Conservation (phyloP, 805 yeast genomes). For the Scheffersomyces ergatensis region DNA sequence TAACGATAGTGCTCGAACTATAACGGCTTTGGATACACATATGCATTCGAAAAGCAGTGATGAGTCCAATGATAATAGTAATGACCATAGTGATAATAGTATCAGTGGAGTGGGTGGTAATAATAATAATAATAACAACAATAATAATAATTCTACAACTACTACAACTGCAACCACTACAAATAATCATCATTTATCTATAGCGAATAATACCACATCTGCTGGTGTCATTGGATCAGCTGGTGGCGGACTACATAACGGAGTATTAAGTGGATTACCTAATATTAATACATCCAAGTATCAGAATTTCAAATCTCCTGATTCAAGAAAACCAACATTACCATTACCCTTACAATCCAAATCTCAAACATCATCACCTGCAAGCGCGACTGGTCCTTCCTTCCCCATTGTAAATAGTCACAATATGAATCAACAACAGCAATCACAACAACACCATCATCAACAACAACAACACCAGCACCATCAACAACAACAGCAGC, state of each 20-base stretch:
- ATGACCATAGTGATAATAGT: constrained; percentile 1
- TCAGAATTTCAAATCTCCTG: constrained; percentile 27
- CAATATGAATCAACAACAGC: not conserved
- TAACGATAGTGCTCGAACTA: constrained; percentile 41
- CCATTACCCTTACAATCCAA: constrained; percentile 33
- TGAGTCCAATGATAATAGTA: constrained; percentile 7
- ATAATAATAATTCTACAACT: not conserved
- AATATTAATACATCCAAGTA: constrained; percentile 10
- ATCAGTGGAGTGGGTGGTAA: too few relatives aligned
- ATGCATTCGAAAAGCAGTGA: constrained; percentile 2
- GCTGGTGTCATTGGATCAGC: not conserved
- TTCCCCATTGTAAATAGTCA: constrained; percentile 17
- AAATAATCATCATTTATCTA: not conserved
- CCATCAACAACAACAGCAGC: not conserved
- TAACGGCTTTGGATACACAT: constrained; percentile 39
- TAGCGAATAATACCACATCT: not conserved
- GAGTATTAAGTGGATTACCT: not conserved
- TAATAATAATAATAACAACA: constrained; percentile 5
- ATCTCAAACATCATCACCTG: constrained; percentile 41
- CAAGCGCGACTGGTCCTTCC: constrained; percentile 37
- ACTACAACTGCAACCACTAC: too few relatives aligned
- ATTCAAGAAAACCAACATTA: constrained; percentile 24
- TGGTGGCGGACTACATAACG: not conserved
- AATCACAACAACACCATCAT: not conserved
- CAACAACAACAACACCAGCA: constrained; percentile 7